Evolutionary conservation across 176 grass and related monocot species (phyloP).

Genomic region (Musa acuminata): DNA sequence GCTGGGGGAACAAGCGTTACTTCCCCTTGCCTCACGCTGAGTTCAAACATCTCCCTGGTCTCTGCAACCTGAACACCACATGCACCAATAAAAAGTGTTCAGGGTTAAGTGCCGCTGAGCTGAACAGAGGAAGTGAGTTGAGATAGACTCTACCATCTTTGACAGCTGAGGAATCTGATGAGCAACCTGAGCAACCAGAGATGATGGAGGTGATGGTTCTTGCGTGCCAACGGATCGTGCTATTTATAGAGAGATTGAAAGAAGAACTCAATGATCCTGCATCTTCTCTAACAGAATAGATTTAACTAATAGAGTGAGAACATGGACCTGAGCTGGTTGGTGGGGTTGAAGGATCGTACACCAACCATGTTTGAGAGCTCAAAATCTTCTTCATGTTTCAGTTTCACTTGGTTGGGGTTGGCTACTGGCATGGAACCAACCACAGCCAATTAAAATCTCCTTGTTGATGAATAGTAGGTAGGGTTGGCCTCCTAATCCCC

Average conservation of each 20-base stretch:
- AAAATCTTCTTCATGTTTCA: neutral
- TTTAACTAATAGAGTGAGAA: neutral
- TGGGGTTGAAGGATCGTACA: neutral
- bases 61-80: conserved; percentile 30
- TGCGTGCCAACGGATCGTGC: neutral
- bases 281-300: neutral
- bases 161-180: neutral
- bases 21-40: conserved; percentile 43
- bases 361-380: too few relatives aligned
- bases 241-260: neutral
- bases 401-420: neutral
- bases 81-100: too few relatives aligned
- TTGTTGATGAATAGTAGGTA: neutral
- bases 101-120: too few relatives aligned
- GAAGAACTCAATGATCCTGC: too few relatives aligned
- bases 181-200: neutral
- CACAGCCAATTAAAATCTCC: neutral
- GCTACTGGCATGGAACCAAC: conserved; percentile 9
- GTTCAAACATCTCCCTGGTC: conserved; percentile 21
- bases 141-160: conserved; percentile 10
- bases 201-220: neutral
- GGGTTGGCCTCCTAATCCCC: conserved; percentile 2
- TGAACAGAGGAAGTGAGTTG: neutral
- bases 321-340: neutral
- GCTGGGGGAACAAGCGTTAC: conserved; percentile 49